phyloP scores from a whole-genome alignment of 2,329 filamentous ascomycete species.

The Tolypocladium amazonense region DNA sequence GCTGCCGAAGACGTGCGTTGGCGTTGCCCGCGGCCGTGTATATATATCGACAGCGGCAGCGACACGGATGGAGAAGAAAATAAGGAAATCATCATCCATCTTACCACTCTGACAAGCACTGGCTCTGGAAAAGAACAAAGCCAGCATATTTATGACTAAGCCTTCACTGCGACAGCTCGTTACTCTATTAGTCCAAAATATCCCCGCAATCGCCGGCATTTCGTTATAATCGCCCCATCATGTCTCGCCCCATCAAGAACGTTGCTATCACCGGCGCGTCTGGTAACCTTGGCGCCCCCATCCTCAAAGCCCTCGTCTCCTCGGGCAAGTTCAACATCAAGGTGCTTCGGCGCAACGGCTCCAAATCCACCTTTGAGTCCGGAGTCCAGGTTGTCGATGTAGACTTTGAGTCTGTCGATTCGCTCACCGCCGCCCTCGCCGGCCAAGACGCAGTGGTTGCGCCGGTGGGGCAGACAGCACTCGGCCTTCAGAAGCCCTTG shows the following conservation, averaged over 20 bases:
- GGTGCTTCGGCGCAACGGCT: constrained; percentile 27
- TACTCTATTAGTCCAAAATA: neutral
- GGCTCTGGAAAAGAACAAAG: too few relatives aligned
- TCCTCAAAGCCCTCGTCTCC: constrained; percentile 19
- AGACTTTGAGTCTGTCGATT: constrained; percentile 30
- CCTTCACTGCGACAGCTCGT: neutral
- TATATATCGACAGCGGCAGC: neutral
- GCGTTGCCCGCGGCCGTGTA: neutral
- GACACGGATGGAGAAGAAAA: neutral
- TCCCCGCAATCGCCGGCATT: neutral
- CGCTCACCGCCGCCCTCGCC: constrained; percentile 38
- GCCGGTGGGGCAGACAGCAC: constrained; percentile 20
- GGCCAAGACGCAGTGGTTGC: constrained; percentile 47
- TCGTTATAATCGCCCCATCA: constrained; percentile 2
- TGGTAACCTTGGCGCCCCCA: constrained; percentile 20
- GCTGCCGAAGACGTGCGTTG: neutral
- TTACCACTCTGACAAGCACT: neutral
- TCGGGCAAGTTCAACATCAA: constrained; percentile 23
- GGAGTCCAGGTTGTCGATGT: constrained; percentile 20
- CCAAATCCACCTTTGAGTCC: constrained; percentile 21
- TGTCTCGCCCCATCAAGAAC: constrained; percentile 23
- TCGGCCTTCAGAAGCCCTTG: constrained; percentile 29
- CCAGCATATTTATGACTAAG: too few relatives aligned
- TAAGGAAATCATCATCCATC: neutral
- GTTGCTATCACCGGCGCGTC: constrained; percentile 26